Base-by-base conservation (phyloP, 495 filamentous ascomycete genomes). In the Jackrogersella minutella region DNA sequence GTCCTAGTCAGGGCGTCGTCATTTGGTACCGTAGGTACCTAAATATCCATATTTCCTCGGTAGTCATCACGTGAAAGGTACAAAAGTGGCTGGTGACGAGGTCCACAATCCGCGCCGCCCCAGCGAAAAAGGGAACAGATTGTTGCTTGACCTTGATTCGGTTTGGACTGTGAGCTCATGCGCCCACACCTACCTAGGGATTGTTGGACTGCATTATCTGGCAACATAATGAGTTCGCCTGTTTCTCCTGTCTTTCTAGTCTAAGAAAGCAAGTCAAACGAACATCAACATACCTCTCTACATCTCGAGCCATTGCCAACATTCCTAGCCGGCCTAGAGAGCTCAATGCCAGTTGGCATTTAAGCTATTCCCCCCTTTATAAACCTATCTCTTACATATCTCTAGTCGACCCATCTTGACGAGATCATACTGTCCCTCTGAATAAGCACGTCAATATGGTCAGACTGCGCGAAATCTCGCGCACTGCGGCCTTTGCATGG, bases 401-500 rank as follows among this genome's bases (percentile, higher is more conserved):
- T 62, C 47, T 44, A 37, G 24, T 62, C 49, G 14, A 37, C 30
- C 10, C 41, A 28, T 21, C 41, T 30, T 50, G 13, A 60, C 39
- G 21, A 41, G n/a, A 50, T 33, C 28, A 51, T 17, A 49, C 55
- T 63, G 28, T 56, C 70, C 55, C 39, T 65, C 55, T 31, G 58
- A 56, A 16, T 28, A 4, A 31, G 43, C 68, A 52, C 63, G 68
- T 72, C 82, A 88, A 73, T 75, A 99, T 99, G 95, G 93, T 96
- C 72, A 89, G 91, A 77, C 82, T 97, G 79, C 87, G 93, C 82
- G 93, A 98, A 80, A 94, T 99, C 74, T 90, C 93, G 73, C 86
- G 95, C 79, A 98, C 95, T 60, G 94, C 94, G 77, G 91, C 93
- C 72, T 98, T 99, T 73, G 92, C 96, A 62, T 99, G 95, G 94